Base-by-base conservation (phyloP, 345 rosid genomes). In the Euphorbia lathyris region DNA sequence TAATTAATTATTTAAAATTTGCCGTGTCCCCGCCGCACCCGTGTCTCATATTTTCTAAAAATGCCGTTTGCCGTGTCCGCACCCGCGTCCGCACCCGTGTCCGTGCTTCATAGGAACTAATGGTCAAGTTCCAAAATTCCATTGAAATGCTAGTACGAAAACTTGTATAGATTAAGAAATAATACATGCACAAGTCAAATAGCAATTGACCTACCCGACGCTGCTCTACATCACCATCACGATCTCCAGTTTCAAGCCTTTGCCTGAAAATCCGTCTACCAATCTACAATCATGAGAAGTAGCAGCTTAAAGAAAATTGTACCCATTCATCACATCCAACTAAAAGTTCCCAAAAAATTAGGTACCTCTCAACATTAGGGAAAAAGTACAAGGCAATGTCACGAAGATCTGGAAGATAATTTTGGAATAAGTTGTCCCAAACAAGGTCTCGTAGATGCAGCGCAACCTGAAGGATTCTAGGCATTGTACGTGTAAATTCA, bases 211-310 rank as follows among this genome's bases (percentile, higher is more conserved):
- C 70, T 80, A 90, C 99, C 97, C 88, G 82, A 59, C 99, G 93
- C 76, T 92, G 95, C 79, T 92, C 96, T 47, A 81, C 77, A 81
- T 86, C 90, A 74, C 88, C 96, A 70, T 92, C 99, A 73, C 84
- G 93, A 65, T 90, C 98, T 74, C 96, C 99, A 43, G 96, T 91
- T 89, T 96, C 99, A 68, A 96, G 96, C 84, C 98, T 82, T 86
- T 89, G 96, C 86, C 99, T 90, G 76, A 86, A 87, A 76, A 92
- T 80, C 58, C 91, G 80, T 77, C 97, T 80, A 20, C 99, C 99
- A 80, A 92, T 87, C 99, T 96, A 81, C 58, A 73, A 48, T 32
- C 64, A 69, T 32, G 27, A 14, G 59, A 71, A 53, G 64, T 5
- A 59, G 29, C 50, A 45, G 50, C 32, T 60, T 67, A 19, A 45